Percentiles rank a stretch among this genome's conserved stretches.
Evolutionary conservation across 2,329 filamentous ascomycete genomes (phyloP).

Genomic region (Ophiocordyceps camponoti-floridani): DNA sequence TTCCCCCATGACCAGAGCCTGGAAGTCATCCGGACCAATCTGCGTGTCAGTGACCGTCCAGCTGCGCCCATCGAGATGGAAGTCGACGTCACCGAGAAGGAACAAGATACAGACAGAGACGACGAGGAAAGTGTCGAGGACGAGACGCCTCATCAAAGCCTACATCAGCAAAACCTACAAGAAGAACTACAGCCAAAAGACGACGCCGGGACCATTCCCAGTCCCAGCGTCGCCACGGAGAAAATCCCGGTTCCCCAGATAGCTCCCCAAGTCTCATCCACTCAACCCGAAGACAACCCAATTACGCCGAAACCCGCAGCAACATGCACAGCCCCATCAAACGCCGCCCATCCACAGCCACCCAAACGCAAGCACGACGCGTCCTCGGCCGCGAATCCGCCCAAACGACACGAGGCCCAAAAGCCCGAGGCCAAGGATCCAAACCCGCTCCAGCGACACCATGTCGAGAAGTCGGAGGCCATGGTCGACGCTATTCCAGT

Average conservation of each 20-base stretch:
- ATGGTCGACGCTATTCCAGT: background rate
- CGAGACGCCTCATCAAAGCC: no score
- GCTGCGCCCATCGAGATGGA: conserved; percentile 10
- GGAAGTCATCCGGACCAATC: conserved; percentile 49
- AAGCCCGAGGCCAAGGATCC: conserved; percentile 7
- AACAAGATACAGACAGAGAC: conserved; percentile 17
- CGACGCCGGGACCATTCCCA: background rate
- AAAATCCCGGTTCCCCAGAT: background rate
- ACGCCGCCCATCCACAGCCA: conserved; percentile 8
- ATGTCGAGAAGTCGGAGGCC: conserved; percentile 11
- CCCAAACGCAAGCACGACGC: conserved; percentile 23
- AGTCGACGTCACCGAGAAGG: conserved; percentile 17
- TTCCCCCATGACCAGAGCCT: conserved; percentile 46
- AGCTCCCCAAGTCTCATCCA: background rate
- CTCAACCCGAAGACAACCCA: conserved; percentile 16
- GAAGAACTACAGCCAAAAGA: no score
- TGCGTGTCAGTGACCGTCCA: conserved; percentile 22
- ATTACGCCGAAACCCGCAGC: conserved; percentile 11
- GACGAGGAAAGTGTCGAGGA: background rate
- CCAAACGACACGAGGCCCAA: background rate
- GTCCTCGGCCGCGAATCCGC: background rate
- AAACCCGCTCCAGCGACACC: conserved; percentile 20
- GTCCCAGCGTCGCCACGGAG: background rate
- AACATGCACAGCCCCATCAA: background rate
- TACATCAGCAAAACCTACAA: conserved; percentile 2